Base-by-base conservation (phyloP, 371 early-diverging fungal genomes). In the Haplosporangium sp. region DNA sequence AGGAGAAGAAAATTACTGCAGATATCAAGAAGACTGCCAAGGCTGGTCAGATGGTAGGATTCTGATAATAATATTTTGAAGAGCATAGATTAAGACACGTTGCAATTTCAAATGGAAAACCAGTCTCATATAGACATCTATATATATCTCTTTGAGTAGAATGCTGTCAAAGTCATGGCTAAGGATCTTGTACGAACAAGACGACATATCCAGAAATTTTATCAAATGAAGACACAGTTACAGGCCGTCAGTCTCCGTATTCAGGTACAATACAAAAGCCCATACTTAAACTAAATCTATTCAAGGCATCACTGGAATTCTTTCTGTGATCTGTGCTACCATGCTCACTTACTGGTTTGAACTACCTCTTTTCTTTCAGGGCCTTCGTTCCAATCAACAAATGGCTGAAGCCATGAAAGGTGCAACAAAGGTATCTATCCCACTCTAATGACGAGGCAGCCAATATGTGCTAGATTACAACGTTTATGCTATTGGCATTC, bases 361-460 rank as follows among this genome's bases (percentile, higher is more conserved):
- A 27, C 27, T 1, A 27, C 27, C 27, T 27, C 27, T 35, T 64
- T 20, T 63, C 34, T 52, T 61, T 39, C 82, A 96, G 93, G 94
- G 97, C 6, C 85, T 99, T 69, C 88, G 93, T 27, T 96, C 97
- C 0, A 97, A 94, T 78, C 97, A 97, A 77, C 93, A 95, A 76
- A 98, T 98, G 98, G 92, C 97, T 27, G 94, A 94, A 38, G 97
- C 98, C 17, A 96, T 99, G 95, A 92, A 90, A 64, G 97, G 98
- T 13, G 98, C 97, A 1, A 96, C 98, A 19, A 94, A 91, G 73
- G 87, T 86, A 81, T 55, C 34, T 34, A 15, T 52, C 34, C 57
- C n/a, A 37, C 45, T 59, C 27, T 27, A 27, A 27, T 27, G 27
- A 27, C 27, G 27, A 27, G 27, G 27, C 27, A 27, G 27, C 27